These are phyloP conservation scores for Aurantiochytrium sp. DNA, from an alignment of 108 stramenopile genomes.

Conservation along the genomic window DNA sequence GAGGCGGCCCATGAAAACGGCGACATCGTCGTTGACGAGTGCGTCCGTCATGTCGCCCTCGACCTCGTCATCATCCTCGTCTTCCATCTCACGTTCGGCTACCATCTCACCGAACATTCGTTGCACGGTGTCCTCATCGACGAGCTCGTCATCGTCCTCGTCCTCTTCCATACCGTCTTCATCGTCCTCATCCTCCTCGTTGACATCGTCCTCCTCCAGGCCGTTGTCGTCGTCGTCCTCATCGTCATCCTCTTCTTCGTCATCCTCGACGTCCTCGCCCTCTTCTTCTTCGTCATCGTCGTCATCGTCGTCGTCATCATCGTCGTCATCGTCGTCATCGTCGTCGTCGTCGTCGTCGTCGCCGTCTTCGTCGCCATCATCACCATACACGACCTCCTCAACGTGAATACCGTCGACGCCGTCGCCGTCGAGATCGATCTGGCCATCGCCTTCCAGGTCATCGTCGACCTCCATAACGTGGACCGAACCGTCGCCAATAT, in stretches of 20 bases:
- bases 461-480: no score
- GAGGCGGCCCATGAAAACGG: neutral
- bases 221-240: conserved; percentile 36
- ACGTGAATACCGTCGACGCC: conserved; percentile 43
- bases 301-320: neutral
- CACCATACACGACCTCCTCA: conserved; percentile 40
- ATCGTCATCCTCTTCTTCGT: conserved; percentile 29
- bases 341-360: conserved; percentile 33
- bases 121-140: no score
- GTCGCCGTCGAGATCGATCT: conserved; percentile 42
- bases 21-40: neutral
- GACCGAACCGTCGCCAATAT: no score
- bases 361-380: conserved; percentile 44
- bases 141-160: neutral
- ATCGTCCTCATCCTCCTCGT: neutral
- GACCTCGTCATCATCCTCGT: conserved; percentile 34
- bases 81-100: neutral
- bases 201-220: neutral
- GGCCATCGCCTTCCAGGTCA: conserved; percentile 28
- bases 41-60: neutral
- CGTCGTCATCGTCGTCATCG: neutral
- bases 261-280: conserved; percentile 30
- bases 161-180: conserved; percentile 8
- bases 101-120: neutral
- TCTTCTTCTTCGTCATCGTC: conserved; percentile 38